Evolutionary conservation across 2,329 filamentous ascomycete genomes (phyloP).

Genomic region (Fusarium sp.): DNA sequence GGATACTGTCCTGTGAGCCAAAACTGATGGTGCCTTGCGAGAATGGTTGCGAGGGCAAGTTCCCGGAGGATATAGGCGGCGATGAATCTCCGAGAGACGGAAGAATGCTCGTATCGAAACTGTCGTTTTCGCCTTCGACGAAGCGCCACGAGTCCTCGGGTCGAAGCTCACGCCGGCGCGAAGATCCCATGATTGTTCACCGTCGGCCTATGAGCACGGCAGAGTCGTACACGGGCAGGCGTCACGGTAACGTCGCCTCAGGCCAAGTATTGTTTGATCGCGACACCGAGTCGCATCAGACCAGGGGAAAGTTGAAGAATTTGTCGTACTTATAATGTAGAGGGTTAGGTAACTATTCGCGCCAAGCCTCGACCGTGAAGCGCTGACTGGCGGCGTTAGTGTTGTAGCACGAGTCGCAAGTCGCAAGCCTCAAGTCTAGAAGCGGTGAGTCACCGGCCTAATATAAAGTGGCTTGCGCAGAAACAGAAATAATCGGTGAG

Average conservation of each 20-base stretch:
- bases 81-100: slow-evolving; percentile 60
- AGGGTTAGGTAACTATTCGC: slow-evolving; percentile 22
- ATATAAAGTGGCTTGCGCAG: slow-evolving; percentile 14
- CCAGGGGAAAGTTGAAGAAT: background rate
- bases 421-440: background rate
- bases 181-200: slow-evolving; percentile 41
- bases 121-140: slow-evolving; percentile 73
- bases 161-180: slow-evolving; percentile 45
- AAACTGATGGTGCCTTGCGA: slow-evolving; percentile 61
- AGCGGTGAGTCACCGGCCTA: slow-evolving; percentile 34
- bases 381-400: slow-evolving; percentile 1
- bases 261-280: background rate
- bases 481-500: slow-evolving; percentile 4
- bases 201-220: slow-evolving; percentile 19
- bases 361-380: slow-evolving; percentile 21
- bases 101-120: slow-evolving; percentile 70
- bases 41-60: slow-evolving; percentile 64
- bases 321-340: slow-evolving; percentile 23
- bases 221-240: slow-evolving; percentile 22
- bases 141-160: slow-evolving; percentile 73
- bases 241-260: slow-evolving; percentile 15
- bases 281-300: slow-evolving; percentile 22
- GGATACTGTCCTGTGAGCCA: slow-evolving; percentile 69
- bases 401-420: background rate
- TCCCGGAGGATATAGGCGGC: slow-evolving; percentile 56